phyloP scores from a whole-genome alignment of 176 grass and related monocot genomes.

The Paspalum vaginatum region DNA sequence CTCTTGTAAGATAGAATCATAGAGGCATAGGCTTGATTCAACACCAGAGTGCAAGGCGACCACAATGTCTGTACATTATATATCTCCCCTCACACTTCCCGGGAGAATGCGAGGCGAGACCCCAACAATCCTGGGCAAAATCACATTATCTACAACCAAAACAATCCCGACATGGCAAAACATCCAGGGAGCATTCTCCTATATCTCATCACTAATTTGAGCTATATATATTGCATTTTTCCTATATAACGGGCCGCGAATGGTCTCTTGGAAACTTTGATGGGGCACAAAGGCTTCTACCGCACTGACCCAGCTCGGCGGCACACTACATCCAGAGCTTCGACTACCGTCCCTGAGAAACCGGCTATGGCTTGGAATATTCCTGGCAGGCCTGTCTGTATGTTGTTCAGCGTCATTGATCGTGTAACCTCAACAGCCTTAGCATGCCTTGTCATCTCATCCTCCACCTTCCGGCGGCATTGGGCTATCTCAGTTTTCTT shows the following conservation, averaged over 20 bases:
- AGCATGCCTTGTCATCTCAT: slow-evolving; percentile 79
- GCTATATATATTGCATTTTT: slow-evolving; percentile 53
- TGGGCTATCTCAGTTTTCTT: slow-evolving; percentile 84
- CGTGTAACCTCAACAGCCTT: slow-evolving; percentile 88
- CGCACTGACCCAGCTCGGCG: slow-evolving; percentile 65
- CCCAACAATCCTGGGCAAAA: slow-evolving; percentile 50
- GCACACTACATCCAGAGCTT: slow-evolving; percentile 76
- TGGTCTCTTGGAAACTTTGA: slow-evolving; percentile 23
- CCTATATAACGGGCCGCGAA: slow-evolving; percentile 41
- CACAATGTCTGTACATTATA: slow-evolving; percentile 51
- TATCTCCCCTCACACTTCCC: slow-evolving; percentile 39
- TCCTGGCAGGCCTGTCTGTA: slow-evolving; percentile 94
- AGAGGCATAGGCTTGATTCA: slow-evolving; percentile 8
- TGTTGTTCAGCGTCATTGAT: slow-evolving; percentile 95
- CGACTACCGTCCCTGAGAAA: slow-evolving; percentile 84
- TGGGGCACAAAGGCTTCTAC: slow-evolving; percentile 24
- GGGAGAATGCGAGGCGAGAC: slow-evolving; percentile 33
- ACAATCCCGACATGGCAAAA: slow-evolving; percentile 50
- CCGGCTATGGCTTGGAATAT: slow-evolving; percentile 92
- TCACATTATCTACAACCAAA: slow-evolving; percentile 70
- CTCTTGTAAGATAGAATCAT: slow-evolving; percentile 25
- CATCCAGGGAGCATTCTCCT: slow-evolving; percentile 26
- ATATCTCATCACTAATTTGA: slow-evolving; percentile 50
- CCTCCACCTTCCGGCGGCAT: slow-evolving; percentile 81
- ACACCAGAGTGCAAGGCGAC: slow-evolving; percentile 39